Conservation (phyloP, 371 early-diverging fungal species). For the Quaeritorhiza haematococci region DNA sequence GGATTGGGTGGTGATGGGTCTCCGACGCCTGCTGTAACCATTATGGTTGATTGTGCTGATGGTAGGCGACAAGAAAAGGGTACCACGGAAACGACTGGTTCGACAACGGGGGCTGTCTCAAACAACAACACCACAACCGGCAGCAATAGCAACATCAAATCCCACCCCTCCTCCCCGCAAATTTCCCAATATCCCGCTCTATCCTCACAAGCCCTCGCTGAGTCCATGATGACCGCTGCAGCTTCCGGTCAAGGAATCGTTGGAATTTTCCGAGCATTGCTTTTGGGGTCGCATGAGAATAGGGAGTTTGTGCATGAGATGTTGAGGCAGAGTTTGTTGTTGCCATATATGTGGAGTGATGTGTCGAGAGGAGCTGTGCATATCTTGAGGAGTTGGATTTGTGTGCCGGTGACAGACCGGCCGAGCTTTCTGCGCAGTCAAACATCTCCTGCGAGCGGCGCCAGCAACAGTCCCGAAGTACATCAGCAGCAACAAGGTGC, state of each 20-base stretch:
- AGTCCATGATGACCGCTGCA: too few relatives aligned
- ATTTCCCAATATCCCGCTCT: too few relatives aligned
- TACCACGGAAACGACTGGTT: too few relatives aligned
- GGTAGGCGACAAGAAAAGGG: too few relatives aligned
- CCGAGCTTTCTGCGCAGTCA: slow-evolving; percentile 63
- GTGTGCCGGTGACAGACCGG: slow-evolving; percentile 38
- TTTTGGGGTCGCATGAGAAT: slow-evolving; percentile 59
- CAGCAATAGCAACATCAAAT: slow-evolving; percentile 56
- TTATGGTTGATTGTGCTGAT: too few relatives aligned
- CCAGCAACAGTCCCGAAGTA: too few relatives aligned
- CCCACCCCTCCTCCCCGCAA: too few relatives aligned
- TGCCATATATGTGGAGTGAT: slow-evolving; percentile 60
- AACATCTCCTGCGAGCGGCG: too few relatives aligned
- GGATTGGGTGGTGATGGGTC: too few relatives aligned
- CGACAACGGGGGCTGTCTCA: slow-evolving; percentile 32
- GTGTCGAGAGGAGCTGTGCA: slow-evolving; percentile 64
- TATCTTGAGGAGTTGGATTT: slow-evolving; percentile 68
- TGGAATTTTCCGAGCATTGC: slow-evolving; percentile 35
- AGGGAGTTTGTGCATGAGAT: slow-evolving; percentile 75
- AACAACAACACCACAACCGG: slow-evolving; percentile 54
- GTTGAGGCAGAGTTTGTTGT: slow-evolving; percentile 59
- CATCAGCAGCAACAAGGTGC: not conserved
- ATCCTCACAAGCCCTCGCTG: too few relatives aligned
- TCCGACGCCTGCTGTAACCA: too few relatives aligned
- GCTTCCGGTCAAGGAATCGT: too few relatives aligned